Percentiles rank a stretch among this genome's conserved stretches.
Conservation (phyloP, 2,329 filamentous ascomycete genomes). For the Diplodia scrobiculata region DNA sequence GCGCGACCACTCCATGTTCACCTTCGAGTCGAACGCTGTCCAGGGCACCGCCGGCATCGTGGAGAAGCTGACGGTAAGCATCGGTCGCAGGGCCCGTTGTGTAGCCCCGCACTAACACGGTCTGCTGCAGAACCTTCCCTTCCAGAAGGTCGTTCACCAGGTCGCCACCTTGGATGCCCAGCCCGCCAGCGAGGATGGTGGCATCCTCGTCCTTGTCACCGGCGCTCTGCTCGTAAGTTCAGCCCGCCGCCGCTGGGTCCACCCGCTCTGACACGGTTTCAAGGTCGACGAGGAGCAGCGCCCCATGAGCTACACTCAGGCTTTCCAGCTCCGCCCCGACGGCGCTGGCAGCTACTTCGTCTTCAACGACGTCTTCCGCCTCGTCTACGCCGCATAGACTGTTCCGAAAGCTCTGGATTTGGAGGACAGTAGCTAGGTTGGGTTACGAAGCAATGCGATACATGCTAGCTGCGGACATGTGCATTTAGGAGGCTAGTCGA, state of each 20-base stretch:
- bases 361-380: conserved; percentile 92
- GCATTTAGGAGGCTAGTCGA: conserved; percentile 26
- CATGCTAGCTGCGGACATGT: conserved; percentile 12
- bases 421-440: neutral
- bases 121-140: conserved; percentile 69
- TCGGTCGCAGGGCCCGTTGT: neutral
- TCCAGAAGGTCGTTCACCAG: conserved; percentile 77
- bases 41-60: conserved; percentile 68
- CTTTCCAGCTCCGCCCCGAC: conserved; percentile 80
- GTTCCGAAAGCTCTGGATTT: neutral
- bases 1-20: conserved; percentile 86
- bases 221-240: conserved; percentile 74
- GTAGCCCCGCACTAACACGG: conserved; percentile 10
- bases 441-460: conserved; percentile 15
- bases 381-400: conserved; percentile 64
- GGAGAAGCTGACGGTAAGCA: conserved; percentile 76
- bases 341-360: conserved; percentile 73
- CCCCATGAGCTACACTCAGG: conserved; percentile 88
- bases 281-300: conserved; percentile 83
- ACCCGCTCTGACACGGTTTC: conserved; percentile 3
- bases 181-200: conserved; percentile 66
- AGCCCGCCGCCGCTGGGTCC: neutral
- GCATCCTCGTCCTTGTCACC: conserved; percentile 84
- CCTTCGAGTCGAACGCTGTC: conserved; percentile 74
- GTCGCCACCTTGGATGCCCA: conserved; percentile 80